Evolutionary conservation across 139 green algal genomes (phyloP).

Genomic region (Dunaliella primolecta): DNA sequence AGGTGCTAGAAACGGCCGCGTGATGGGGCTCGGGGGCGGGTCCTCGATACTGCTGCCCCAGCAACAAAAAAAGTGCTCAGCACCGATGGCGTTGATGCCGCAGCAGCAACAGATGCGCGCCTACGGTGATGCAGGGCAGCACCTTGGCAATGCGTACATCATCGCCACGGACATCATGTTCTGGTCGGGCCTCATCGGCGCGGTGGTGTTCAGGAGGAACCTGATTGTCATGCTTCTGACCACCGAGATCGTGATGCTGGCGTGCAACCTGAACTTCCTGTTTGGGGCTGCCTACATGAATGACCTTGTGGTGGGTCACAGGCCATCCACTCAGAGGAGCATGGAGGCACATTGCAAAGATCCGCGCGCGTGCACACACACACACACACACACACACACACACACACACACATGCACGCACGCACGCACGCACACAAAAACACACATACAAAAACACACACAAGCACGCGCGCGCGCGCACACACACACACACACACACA

Average conservation of each 20-base stretch:
- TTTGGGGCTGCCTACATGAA: conserved; percentile 46
- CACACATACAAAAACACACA: too few species aligned
- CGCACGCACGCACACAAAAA: too few species aligned
- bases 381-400: too few species aligned
- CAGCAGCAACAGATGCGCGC: neutral
- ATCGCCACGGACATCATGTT: conserved; percentile 43
- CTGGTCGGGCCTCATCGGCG: conserved; percentile 44
- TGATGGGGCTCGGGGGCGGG: too few species aligned
- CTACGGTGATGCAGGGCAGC: conserved; percentile 5
- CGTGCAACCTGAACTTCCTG: conserved; percentile 55
- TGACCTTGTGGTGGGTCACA: conserved; percentile 34
- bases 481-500: too few species aligned
- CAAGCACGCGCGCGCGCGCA: too few species aligned
- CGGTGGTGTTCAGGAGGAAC: conserved; percentile 43
- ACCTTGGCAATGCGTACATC: conserved; percentile 6
- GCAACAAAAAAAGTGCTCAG: too few species aligned
- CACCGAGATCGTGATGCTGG: conserved; percentile 47
- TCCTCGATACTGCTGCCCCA: too few species aligned
- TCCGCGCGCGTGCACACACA: neutral
- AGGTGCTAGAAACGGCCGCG: too few species aligned
- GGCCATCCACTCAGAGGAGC: neutral
- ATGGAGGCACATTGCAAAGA: neutral
- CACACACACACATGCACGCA: too few species aligned
- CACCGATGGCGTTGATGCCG: too few species aligned
- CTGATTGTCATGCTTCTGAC: conserved; percentile 47